phyloP scores from a whole-genome alignment of 2,329 filamentous ascomycete genomes.

The Berkeleyomyces basicola region DNA sequence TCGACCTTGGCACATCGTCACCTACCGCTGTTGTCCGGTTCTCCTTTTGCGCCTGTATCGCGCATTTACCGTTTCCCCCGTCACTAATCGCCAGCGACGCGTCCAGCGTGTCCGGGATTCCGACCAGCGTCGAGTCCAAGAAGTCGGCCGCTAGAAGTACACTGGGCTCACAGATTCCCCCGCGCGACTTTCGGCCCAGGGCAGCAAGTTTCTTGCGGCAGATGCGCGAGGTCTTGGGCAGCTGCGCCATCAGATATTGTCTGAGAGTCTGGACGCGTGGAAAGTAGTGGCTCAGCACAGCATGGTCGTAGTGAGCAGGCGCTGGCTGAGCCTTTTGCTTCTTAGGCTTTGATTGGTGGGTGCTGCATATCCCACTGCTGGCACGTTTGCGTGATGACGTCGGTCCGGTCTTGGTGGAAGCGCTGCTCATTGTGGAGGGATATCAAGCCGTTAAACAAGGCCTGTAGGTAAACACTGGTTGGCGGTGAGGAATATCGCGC shows the following conservation, averaged over 20 bases:
- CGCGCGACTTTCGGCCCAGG: slow-evolving; percentile 26
- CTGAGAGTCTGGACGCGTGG: slow-evolving; percentile 48
- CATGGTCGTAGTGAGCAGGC: neutral
- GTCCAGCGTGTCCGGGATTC: neutral
- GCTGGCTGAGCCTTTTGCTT: neutral
- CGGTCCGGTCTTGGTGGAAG: too few relatives aligned
- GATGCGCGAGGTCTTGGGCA: slow-evolving; percentile 50
- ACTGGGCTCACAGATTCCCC: slow-evolving; percentile 10
- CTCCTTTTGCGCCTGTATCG: neutral
- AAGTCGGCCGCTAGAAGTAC: slow-evolving; percentile 13
- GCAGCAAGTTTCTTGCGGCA: slow-evolving; percentile 39
- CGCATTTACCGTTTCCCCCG: neutral
- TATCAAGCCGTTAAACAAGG: neutral
- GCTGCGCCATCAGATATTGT: slow-evolving; percentile 47
- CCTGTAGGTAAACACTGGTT: neutral
- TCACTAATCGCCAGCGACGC: neutral
- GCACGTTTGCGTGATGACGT: neutral
- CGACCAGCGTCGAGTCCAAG: slow-evolving; percentile 14
- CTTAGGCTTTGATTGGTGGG: neutral
- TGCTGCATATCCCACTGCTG: neutral
- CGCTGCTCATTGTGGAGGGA: neutral
- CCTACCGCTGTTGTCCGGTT: neutral
- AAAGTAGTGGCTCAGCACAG: slow-evolving; percentile 35
- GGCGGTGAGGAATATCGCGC: neutral
- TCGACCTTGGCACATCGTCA: neutral